Base-by-base conservation (phyloP, 495 filamentous ascomycete species). In the Penicillium lividum region DNA sequence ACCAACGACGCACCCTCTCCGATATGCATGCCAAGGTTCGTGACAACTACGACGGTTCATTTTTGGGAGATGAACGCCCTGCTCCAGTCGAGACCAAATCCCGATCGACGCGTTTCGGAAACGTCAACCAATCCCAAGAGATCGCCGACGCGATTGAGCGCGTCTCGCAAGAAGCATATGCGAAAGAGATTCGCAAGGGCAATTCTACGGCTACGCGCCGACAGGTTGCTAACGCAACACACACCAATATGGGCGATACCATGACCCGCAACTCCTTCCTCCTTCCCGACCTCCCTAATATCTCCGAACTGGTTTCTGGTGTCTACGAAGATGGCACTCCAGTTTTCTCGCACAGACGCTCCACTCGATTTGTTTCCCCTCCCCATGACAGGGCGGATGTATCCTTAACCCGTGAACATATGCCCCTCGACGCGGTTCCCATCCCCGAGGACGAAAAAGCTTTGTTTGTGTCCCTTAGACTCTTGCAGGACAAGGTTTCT, bases 301-400 rank as follows among this genome's bases (percentile, higher is more conserved):
- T 90, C 51, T 87, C 87, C 11, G 88, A 91, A 57, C 78, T 91
- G 16, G 82, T 91, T 5, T 87, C 86, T 29, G 87, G 86, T 58
- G 77, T 84, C 6, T 87, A 85, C 61, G 75, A 86, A 61, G 84
- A 88, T 61, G 84, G 85, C 6, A 87, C 84, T 2, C 85, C 86
- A 8, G 80, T 88, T 9, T 86, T 85, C 69, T 76, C 81, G 10
- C 68, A 74, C 47, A 56, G 80, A 43, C 82, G 82, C 52, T 69
- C 74, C 3, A 85, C 84, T 16, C 81, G 84, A n/a, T 85, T 87
- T 60, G 70, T 80, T 5, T 79, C 80, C n/a, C 76, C 71, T 11
- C 77, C 60, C 29, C 69, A 68, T 55, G 76, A 77, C 67, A 61
- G 42, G 43, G 72, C 65, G 33, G 80, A 79, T 31, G 62, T 65